Percentiles rank a stretch among this genome's conserved stretches.
These are phyloP conservation scores for Neocallimastix lanati DNA, from an alignment of 192 early-diverging fungal genomes.

Conservation along the genomic window DNA sequence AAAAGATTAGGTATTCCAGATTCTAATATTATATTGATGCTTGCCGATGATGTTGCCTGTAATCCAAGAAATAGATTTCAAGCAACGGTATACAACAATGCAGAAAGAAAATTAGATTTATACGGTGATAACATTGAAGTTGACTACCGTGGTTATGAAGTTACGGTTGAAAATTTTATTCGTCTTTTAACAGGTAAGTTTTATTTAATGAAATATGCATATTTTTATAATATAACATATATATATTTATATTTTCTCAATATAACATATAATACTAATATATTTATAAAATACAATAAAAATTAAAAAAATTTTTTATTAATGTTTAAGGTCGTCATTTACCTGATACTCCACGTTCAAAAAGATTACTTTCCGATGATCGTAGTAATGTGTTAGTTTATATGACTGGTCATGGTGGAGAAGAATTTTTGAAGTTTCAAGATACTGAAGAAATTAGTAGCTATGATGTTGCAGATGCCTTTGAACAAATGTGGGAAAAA, in stretches of 20 bases:
- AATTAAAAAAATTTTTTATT: no score
- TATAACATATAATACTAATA: no score
- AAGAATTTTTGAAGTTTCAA: constrained; percentile 97
- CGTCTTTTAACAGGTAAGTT: constrained; percentile 62
- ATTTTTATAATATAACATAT: neutral
- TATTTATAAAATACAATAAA: no score
- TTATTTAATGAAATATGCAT: neutral
- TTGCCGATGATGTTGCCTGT: constrained; percentile 97
- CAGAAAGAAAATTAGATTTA: constrained; percentile 48
- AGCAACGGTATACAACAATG: constrained; percentile 86
- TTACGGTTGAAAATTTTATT: constrained; percentile 97
- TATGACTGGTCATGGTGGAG: constrained; percentile 98
- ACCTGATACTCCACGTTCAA: constrained; percentile 75
- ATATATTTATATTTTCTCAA: no score
- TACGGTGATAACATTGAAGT: constrained; percentile 97
- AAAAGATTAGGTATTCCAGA: constrained; percentile 79
- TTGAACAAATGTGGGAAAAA: constrained; percentile 96
- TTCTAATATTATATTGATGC: constrained; percentile 97
- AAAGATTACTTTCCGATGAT: constrained; percentile 86
- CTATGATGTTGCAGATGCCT: constrained; percentile 89
- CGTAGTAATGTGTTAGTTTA: constrained; percentile 88
- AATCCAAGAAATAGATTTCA: constrained; percentile 85
- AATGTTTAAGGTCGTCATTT: constrained; percentile 65
- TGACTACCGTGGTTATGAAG: constrained; percentile 97
- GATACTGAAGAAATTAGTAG: constrained; percentile 93